Evolutionary conservation across 2,329 filamentous ascomycete genomes (phyloP).

Genomic region (Pseudocercospora musae): DNA sequence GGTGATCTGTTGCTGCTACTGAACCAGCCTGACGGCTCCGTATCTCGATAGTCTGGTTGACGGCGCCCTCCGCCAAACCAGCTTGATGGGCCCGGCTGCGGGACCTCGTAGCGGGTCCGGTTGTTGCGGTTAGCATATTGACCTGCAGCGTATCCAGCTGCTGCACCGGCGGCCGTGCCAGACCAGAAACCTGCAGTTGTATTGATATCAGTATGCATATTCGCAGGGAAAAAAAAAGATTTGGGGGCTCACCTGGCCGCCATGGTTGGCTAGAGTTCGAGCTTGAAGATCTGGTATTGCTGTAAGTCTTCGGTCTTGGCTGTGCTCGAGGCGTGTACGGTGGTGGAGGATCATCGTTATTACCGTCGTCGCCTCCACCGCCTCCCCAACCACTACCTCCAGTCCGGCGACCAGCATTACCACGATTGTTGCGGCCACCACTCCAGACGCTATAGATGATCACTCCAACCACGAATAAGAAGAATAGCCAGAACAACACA

Average conservation of each 20-base stretch:
- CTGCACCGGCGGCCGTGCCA: slow-evolving; percentile 64
- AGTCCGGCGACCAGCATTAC: slow-evolving; percentile 9
- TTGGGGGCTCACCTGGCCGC: neutral
- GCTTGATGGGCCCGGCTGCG: slow-evolving; percentile 34
- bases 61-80: slow-evolving; percentile 19
- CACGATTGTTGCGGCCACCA: slow-evolving; percentile 5
- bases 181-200: slow-evolving; percentile 64
- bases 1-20: slow-evolving; percentile 20
- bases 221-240: neutral
- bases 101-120: slow-evolving; percentile 28
- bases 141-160: slow-evolving; percentile 36
- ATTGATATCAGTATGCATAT: neutral
- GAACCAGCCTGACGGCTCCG: slow-evolving; percentile 15
- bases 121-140: slow-evolving; percentile 21
- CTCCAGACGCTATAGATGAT: slow-evolving; percentile 33
- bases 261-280: neutral
- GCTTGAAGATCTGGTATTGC: slow-evolving; percentile 2
- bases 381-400: slow-evolving; percentile 41
- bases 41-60: neutral
- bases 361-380: slow-evolving; percentile 38
- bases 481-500: slow-evolving; percentile 14
- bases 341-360: slow-evolving; percentile 52
- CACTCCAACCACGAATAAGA: slow-evolving; percentile 28
- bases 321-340: slow-evolving; percentile 41
- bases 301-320: slow-evolving; percentile 12